Evolutionary conservation across 179 eudicot genomes (phyloP).

Genomic region (Silene coronaria): DNA sequence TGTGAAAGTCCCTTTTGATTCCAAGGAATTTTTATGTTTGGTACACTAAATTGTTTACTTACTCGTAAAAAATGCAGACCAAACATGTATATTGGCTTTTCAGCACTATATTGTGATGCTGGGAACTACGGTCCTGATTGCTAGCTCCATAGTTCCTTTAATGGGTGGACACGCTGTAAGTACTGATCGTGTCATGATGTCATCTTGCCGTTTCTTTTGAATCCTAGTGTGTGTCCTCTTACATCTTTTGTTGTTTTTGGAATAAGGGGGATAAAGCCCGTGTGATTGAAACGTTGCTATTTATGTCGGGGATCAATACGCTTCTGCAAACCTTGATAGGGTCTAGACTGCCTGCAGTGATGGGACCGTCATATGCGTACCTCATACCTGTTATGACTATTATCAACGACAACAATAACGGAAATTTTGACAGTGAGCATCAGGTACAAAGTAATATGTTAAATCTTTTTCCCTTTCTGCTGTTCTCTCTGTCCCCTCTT

Average conservation of each 20-base stretch:
- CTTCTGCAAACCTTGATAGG: conserved; percentile 83
- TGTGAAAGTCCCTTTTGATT: neutral
- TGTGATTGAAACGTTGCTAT: conserved; percentile 74
- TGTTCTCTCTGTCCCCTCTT: neutral
- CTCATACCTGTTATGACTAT: conserved; percentile 52
- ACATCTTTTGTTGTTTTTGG: neutral
- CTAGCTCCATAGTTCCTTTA: conserved; percentile 55
- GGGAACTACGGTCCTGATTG: conserved; percentile 76
- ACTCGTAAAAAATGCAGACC: conserved; percentile 41
- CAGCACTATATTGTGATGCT: conserved; percentile 98
- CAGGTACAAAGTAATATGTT: conserved; percentile 44
- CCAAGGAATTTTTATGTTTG: neutral
- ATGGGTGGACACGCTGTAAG: conserved; percentile 88
- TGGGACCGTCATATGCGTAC: conserved; percentile 92
- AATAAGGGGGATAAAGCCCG: conserved; percentile 84
- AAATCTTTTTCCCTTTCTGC: neutral
- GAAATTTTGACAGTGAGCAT: conserved; percentile 45
- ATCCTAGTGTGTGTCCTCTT: conserved; percentile 12
- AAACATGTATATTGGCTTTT: conserved; percentile 62
- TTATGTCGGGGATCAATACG: conserved; percentile 84
- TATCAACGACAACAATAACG: conserved; percentile 42
- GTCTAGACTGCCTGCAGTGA: conserved; percentile 86
- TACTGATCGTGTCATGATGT: neutral
- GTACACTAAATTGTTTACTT: neutral
- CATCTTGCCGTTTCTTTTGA: neutral